phyloP scores from a whole-genome alignment of 768 basidiomycete species.

The Lepiota brunneoincarnata region DNA sequence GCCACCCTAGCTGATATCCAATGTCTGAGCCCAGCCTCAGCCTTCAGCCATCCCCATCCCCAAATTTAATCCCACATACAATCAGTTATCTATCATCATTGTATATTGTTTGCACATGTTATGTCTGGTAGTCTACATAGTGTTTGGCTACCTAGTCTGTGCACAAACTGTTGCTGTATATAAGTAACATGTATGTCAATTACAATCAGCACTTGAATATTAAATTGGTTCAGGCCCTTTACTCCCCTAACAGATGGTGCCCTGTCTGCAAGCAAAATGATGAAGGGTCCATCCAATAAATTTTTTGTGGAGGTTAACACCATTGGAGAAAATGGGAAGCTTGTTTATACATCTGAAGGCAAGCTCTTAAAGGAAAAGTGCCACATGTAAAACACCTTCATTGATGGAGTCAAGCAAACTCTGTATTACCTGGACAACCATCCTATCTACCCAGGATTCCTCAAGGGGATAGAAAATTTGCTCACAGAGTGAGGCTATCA shows the following conservation, averaged over 20 bases:
- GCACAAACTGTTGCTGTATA: too few relatives aligned
- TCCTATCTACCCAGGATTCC: neutral
- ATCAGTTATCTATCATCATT: too few relatives aligned
- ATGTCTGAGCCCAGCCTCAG: too few relatives aligned
- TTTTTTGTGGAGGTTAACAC: neutral
- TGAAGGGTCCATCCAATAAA: neutral
- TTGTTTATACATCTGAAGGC: conserved; percentile 21
- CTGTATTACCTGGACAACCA: neutral
- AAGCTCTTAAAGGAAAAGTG: neutral
- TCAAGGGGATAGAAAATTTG: neutral
- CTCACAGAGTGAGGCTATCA: neutral
- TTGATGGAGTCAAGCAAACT: neutral
- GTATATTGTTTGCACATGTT: too few relatives aligned
- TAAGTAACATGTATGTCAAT: too few relatives aligned
- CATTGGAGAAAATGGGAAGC: conserved; percentile 17
- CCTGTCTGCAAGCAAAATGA: conserved; percentile 2
- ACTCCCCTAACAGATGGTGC: neutral
- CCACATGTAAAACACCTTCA: neutral
- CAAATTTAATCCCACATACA: too few relatives aligned
- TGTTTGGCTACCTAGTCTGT: too few relatives aligned
- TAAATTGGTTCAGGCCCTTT: too few relatives aligned
- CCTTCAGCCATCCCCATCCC: too few relatives aligned
- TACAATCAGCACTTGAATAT: too few relatives aligned
- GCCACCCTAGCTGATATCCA: too few relatives aligned
- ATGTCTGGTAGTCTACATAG: too few relatives aligned